Evolutionary conservation across 176 grass and related monocot genomes (phyloP).

Genomic region (Rhipidocladum racemiflorum): DNA sequence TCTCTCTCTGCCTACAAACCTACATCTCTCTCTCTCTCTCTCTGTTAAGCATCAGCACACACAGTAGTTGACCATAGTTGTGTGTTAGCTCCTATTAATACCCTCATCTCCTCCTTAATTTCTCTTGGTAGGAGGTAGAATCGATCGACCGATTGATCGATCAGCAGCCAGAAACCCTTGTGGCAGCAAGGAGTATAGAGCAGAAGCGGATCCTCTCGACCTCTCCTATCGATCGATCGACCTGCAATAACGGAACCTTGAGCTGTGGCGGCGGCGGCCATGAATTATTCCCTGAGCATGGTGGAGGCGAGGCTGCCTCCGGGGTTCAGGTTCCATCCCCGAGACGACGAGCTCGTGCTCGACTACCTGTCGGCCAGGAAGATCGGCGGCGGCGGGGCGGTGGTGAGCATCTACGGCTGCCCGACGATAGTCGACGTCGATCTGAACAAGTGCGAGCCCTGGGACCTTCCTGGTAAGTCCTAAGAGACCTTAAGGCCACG

Average conservation of each 20-base stretch:
- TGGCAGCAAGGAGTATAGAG: neutral
- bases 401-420: constrained; percentile 43
- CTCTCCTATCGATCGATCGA: neutral
- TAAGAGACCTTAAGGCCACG: neutral
- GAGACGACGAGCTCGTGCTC: constrained; percentile 88
- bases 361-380: constrained; percentile 85
- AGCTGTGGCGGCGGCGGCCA: neutral
- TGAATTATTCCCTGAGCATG: constrained; percentile 79
- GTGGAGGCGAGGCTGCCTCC: constrained; percentile 80
- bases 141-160: neutral
- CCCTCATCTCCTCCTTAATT: constrained; percentile 32
- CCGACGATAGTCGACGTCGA: constrained; percentile 79
- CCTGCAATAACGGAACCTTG: neutral
- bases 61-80: constrained; percentile 39
- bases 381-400: constrained; percentile 14
- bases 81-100: constrained; percentile 29
- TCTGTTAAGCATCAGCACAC: neutral
- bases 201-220: neutral
- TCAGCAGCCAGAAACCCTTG: neutral
- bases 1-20: neutral
- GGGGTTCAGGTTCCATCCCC: constrained; percentile 87
- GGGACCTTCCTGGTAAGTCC: constrained; percentile 86
- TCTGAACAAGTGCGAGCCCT: constrained; percentile 86
- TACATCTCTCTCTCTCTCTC: neutral
- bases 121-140: constrained; percentile 18